A percentile compares a stretch with the other conserved stretches of the same genome.
Evolutionary conservation across 257 asterid species (phyloP).

Genomic region (Capsicum chinense): DNA sequence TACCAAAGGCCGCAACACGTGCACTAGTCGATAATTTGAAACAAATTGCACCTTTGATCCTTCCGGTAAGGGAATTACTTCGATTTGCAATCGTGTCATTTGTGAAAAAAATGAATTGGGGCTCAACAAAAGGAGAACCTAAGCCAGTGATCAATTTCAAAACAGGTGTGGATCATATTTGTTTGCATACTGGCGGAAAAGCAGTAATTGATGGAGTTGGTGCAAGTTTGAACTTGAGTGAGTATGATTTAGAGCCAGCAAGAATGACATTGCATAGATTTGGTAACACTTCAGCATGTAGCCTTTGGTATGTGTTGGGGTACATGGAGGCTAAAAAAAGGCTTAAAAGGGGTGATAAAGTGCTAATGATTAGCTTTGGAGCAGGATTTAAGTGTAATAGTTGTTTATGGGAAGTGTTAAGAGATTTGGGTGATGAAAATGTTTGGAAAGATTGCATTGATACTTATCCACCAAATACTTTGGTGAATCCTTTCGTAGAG

Average conservation of each 20-base stretch:
- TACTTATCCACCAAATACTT: slow-evolving; percentile 57
- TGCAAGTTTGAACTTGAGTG: slow-evolving; percentile 51
- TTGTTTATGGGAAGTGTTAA: slow-evolving; percentile 82
- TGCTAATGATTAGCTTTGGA: slow-evolving; percentile 88
- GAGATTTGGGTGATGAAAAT: slow-evolving; percentile 62
- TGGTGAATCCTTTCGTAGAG: slow-evolving; percentile 74
- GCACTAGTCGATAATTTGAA: slow-evolving; percentile 83
- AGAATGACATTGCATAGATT: slow-evolving; percentile 93
- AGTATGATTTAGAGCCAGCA: slow-evolving; percentile 88
- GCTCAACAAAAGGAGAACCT: slow-evolving; percentile 38
- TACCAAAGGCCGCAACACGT: slow-evolving; percentile 79
- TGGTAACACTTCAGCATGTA: slow-evolving; percentile 93
- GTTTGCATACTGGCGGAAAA: slow-evolving; percentile 93
- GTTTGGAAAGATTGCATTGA: slow-evolving; percentile 71
- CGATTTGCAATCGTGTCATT: slow-evolving; percentile 43
- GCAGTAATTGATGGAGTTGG: slow-evolving; percentile 87
- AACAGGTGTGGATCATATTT: slow-evolving; percentile 82
- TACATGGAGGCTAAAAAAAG: slow-evolving; percentile 87
- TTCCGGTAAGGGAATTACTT: slow-evolving; percentile 66
- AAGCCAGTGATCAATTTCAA: slow-evolving; percentile 62
- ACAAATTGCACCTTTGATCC: slow-evolving; percentile 63
- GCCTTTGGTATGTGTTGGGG: slow-evolving; percentile 87
- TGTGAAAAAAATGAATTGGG: slow-evolving; percentile 32
- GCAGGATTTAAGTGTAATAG: slow-evolving; percentile 98
- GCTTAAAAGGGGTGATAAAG: slow-evolving; percentile 70